These are phyloP conservation scores for Acacia confusa DNA, from an alignment of 306 rosid genomes.

Conservation along the genomic window DNA sequence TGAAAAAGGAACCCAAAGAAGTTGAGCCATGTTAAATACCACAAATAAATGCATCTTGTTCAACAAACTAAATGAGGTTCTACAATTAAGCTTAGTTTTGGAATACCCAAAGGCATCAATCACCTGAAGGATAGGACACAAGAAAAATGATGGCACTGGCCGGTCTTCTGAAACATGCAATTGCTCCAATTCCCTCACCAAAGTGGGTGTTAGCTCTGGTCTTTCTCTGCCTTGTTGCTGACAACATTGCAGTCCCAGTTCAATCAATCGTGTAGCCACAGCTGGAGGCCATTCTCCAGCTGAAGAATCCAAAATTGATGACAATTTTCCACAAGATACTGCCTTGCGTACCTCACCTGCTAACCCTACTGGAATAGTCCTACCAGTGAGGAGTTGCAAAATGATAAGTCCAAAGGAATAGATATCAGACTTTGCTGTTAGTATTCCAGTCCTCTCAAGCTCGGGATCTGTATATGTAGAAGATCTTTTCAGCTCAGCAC, in stretches of 20 bases:
- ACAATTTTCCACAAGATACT: slow-evolving; percentile 51
- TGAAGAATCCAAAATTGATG: slow-evolving; percentile 65
- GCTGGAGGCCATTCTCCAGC: slow-evolving; percentile 79
- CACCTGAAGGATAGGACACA: slow-evolving; percentile 86
- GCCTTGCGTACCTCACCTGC: slow-evolving; percentile 60
- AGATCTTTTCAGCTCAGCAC: slow-evolving; percentile 69
- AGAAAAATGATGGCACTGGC: slow-evolving; percentile 70
- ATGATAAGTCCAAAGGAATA: slow-evolving; percentile 82
- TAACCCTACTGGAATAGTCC: slow-evolving; percentile 58
- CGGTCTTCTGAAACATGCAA: slow-evolving; percentile 71
- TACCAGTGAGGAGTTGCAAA: slow-evolving; percentile 79
- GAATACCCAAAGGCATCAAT: neutral
- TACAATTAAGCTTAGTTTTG: slow-evolving; percentile 5
- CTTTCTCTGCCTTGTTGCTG: slow-evolving; percentile 63
- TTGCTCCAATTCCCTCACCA: slow-evolving; percentile 76
- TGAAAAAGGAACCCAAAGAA: slow-evolving; percentile 43
- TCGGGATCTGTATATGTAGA: slow-evolving; percentile 75
- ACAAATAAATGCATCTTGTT: neutral
- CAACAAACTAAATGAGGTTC: slow-evolving; percentile 3
- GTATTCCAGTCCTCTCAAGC: slow-evolving; percentile 64
- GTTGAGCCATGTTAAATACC: slow-evolving; percentile 21
- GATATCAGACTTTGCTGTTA: slow-evolving; percentile 75
- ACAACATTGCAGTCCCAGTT: slow-evolving; percentile 81
- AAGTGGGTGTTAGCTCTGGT: slow-evolving; percentile 71
- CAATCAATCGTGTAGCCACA: slow-evolving; percentile 55